Percentiles rank a stretch among this genome's conserved stretches.
Evolutionary conservation across 805 yeast genomes (phyloP).

Genomic region (Candida vaughaniae): DNA sequence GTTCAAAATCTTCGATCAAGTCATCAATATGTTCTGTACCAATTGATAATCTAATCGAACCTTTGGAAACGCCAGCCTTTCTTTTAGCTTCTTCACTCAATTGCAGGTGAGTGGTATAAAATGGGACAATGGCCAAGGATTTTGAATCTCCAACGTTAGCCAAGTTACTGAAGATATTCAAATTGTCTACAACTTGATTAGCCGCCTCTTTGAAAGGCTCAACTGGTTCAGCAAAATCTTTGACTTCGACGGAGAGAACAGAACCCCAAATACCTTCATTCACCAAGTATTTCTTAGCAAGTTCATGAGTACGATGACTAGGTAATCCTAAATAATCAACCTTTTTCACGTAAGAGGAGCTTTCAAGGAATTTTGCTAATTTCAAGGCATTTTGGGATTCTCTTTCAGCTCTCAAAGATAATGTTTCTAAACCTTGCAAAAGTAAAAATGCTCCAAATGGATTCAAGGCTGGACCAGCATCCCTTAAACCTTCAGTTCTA

Average conservation of each 20-base stretch:
- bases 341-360: constrained; percentile 74
- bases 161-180: constrained; percentile 84
- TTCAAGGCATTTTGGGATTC: constrained; percentile 80
- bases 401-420: constrained; percentile 91
- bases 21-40: constrained; percentile 94
- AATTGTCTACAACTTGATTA: constrained; percentile 77
- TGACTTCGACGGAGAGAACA: constrained; percentile 86
- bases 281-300: constrained; percentile 76
- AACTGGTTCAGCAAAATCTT: constrained; percentile 37
- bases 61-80: constrained; percentile 85
- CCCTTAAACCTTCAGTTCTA: constrained; percentile 85
- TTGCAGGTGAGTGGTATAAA: constrained; percentile 94
- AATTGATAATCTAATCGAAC: constrained; percentile 81
- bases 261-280: constrained; percentile 70
- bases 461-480: constrained; percentile 83
- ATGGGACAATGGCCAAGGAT: constrained; percentile 94
- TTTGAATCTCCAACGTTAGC: constrained; percentile 98
- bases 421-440: constrained; percentile 90
- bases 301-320: constrained; percentile 73
- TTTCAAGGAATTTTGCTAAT: constrained; percentile 75
- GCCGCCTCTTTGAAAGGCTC: constrained; percentile 73
- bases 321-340: constrained; percentile 91
- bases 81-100: constrained; percentile 75
- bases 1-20: constrained; percentile 83
- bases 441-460: constrained; percentile 88